Conservation (phyloP, 2,329 filamentous ascomycete genomes). For the Massarina eburnea region DNA sequence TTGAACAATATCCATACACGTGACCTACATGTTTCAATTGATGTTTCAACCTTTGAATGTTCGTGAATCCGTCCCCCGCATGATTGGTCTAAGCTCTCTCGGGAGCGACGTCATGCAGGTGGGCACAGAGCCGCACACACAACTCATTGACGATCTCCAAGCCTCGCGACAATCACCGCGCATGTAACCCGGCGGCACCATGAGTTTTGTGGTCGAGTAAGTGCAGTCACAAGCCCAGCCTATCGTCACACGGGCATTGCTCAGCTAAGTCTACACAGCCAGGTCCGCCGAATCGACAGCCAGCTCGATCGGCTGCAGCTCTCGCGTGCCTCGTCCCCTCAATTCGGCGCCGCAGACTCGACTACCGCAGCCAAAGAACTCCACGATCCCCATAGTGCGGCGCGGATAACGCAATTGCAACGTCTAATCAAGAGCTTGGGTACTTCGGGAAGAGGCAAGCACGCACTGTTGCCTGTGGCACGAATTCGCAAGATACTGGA, state of each 20-base stretch:
- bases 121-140: background rate
- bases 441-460: slow-evolving; percentile 64
- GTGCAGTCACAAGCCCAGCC: slow-evolving; percentile 10
- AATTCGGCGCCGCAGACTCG: slow-evolving; percentile 16
- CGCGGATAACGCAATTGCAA: slow-evolving; percentile 61
- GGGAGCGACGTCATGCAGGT: slow-evolving; percentile 12
- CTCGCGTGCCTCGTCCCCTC: slow-evolving; percentile 29
- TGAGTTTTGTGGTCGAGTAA: slow-evolving; percentile 48
- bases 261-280: slow-evolving; percentile 41
- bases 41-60: too few species aligned
- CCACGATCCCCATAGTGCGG: slow-evolving; percentile 46
- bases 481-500: slow-evolving; percentile 64
- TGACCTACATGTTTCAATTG: too few species aligned
- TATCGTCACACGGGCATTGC: background rate
- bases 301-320: slow-evolving; percentile 62
- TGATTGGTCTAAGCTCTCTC: slow-evolving; percentile 11
- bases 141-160: background rate
- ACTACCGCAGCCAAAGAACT: slow-evolving; percentile 34
- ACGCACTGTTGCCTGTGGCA: slow-evolving; percentile 60
- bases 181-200: slow-evolving; percentile 29
- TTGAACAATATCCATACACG: background rate
- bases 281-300: slow-evolving; percentile 59
- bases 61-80: background rate
- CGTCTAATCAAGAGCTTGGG: slow-evolving; percentile 71
- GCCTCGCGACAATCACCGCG: slow-evolving; percentile 8